Percentiles rank a stretch among this genome's conserved stretches.
phyloP scores from a whole-genome alignment of 2,329 filamentous ascomycete genomes.

The Ustulina deusta region DNA sequence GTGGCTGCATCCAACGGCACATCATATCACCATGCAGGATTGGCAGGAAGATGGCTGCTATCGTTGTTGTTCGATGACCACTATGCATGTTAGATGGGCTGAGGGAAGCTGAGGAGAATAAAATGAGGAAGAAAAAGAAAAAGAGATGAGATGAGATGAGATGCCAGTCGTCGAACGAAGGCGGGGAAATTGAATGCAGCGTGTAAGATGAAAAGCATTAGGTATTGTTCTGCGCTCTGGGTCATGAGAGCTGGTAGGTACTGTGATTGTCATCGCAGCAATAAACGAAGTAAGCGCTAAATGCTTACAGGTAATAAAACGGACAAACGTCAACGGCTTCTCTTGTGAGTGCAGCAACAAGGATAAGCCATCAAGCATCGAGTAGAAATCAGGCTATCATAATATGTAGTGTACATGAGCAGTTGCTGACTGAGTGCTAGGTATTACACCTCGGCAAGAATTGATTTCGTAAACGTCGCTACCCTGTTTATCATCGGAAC shows the following conservation, averaged over 20 bases:
- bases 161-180: background rate
- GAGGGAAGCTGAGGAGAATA: background rate
- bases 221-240: background rate
- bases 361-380: background rate
- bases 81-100: background rate
- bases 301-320: background rate
- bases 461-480: background rate
- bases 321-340: background rate
- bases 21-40: slow-evolving; percentile 9
- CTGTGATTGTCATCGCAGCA: background rate
- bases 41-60: slow-evolving; percentile 1
- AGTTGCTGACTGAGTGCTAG: background rate
- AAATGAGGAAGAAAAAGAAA: background rate
- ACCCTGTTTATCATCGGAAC: background rate
- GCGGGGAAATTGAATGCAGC: background rate
- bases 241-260: background rate
- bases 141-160: background rate
- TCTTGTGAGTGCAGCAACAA: background rate
- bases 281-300: background rate
- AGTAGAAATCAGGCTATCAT: background rate
- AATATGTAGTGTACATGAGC: background rate
- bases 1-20: slow-evolving; percentile 14
- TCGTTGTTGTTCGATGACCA: background rate
- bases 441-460: background rate
- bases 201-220: background rate